phyloP scores from a whole-genome alignment of 345 rosid genomes.

The Citrus inodora region DNA sequence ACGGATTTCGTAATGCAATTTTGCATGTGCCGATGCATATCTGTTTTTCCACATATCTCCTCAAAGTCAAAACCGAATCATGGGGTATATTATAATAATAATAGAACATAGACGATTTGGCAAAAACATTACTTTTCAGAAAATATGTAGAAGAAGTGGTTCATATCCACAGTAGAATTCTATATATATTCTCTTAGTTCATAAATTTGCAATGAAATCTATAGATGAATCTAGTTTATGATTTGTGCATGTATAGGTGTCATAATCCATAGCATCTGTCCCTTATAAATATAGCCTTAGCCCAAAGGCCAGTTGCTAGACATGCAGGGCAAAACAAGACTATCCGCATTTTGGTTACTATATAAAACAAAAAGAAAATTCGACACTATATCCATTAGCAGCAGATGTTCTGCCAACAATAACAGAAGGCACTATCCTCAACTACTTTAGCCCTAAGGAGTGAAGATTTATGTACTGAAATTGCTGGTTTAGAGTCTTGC shows the following conservation, averaged over 20 bases:
- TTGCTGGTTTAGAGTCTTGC: background rate
- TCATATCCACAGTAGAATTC: background rate
- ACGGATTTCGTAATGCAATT: background rate
- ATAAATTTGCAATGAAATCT: background rate
- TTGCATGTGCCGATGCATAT: background rate
- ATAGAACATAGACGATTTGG: background rate
- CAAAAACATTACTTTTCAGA: background rate
- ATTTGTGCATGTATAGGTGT: background rate
- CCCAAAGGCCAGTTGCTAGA: background rate
- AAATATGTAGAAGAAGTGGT: background rate
- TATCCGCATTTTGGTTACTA: background rate
- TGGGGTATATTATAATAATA: background rate
- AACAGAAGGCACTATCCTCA: background rate
- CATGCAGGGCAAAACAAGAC: background rate
- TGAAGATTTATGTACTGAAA: background rate
- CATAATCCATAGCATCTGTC: background rate
- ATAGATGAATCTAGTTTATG: background rate
- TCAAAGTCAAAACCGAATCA: background rate
- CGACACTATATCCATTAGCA: too few relatives aligned
- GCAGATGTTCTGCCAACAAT: background rate
- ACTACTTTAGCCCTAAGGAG: background rate
- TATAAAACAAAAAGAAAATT: background rate
- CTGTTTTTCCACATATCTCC: background rate
- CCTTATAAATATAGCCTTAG: background rate
- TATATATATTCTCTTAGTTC: background rate